phyloP scores from a whole-genome alignment of 352 stramenopile species.

The Globisporangium takayamanum region DNA sequence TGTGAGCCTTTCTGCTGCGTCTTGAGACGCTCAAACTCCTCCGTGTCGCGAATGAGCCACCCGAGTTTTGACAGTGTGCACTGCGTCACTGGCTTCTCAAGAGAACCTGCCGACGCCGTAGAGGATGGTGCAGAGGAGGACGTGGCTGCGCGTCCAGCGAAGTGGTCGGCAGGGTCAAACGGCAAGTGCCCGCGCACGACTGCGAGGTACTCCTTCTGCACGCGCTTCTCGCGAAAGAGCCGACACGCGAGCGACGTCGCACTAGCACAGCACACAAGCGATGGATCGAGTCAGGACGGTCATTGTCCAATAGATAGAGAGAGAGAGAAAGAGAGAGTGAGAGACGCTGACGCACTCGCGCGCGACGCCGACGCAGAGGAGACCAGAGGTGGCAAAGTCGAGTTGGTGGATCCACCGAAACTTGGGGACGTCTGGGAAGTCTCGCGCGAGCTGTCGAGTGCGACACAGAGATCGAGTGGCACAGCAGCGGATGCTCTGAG shows the following conservation, averaged over 20 bases:
- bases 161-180: conserved; percentile 35
- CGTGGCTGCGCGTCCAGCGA: conserved; percentile 1
- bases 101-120: conserved; percentile 3
- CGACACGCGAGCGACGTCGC: conserved; percentile 54
- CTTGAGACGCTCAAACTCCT: conserved; percentile 51
- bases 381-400: conserved; percentile 86
- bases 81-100: conserved; percentile 14
- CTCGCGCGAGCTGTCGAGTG: conserved; percentile 41
- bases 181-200: conserved; percentile 69
- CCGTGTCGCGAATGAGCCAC: conserved; percentile 63
- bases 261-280: conserved; percentile 18
- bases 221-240: conserved; percentile 74
- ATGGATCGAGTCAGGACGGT: background rate
- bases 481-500: background rate
- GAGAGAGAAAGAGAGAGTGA: background rate
- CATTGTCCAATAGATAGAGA: background rate
- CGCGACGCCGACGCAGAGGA: conserved; percentile 73
- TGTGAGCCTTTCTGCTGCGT: conserved; percentile 45
- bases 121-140: background rate
- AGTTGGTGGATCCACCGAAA: conserved; percentile 89
- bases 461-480: background rate
- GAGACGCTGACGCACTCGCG: conserved; percentile 37
- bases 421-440: conserved; percentile 71
- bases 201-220: conserved; percentile 84
- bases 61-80: conserved; percentile 64